phyloP scores from a whole-genome alignment of 257 asterid genomes.

The Nicotiana obtusifolia region DNA sequence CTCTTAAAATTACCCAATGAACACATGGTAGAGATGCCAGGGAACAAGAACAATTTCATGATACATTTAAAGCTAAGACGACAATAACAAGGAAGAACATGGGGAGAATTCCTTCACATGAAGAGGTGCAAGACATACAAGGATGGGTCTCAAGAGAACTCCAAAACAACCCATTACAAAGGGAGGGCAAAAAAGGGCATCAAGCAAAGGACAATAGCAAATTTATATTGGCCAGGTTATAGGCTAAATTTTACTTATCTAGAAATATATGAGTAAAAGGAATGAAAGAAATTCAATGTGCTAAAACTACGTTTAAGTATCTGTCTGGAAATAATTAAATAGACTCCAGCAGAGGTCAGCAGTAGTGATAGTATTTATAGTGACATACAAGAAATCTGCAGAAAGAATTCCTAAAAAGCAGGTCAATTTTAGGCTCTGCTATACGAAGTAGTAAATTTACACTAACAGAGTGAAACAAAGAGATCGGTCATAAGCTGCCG shows the following conservation, averaged over 20 bases:
- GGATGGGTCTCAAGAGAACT: neutral
- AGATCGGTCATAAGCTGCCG: neutral
- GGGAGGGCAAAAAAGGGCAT: neutral
- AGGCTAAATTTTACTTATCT: neutral
- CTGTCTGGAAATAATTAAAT: neutral
- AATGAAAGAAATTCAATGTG: neutral
- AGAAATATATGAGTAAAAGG: neutral
- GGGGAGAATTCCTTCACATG: neutral
- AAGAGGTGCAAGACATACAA: neutral
- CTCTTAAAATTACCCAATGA: neutral
- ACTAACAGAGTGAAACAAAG: neutral
- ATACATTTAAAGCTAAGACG: neutral
- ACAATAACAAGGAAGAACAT: neutral
- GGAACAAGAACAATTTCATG: neutral
- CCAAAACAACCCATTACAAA: neutral
- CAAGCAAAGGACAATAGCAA: neutral
- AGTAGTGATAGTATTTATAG: neutral
- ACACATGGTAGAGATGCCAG: neutral
- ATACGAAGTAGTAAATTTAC: neutral
- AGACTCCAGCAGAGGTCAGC: neutral
- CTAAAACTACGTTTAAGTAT: neutral
- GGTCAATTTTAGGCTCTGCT: constrained; percentile 8
- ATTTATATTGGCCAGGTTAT: neutral
- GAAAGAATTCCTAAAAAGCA: neutral
- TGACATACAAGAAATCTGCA: neutral